phyloP scores from a whole-genome alignment of 2,329 filamentous ascomycete genomes.

The Chaetoscypha palmicola region DNA sequence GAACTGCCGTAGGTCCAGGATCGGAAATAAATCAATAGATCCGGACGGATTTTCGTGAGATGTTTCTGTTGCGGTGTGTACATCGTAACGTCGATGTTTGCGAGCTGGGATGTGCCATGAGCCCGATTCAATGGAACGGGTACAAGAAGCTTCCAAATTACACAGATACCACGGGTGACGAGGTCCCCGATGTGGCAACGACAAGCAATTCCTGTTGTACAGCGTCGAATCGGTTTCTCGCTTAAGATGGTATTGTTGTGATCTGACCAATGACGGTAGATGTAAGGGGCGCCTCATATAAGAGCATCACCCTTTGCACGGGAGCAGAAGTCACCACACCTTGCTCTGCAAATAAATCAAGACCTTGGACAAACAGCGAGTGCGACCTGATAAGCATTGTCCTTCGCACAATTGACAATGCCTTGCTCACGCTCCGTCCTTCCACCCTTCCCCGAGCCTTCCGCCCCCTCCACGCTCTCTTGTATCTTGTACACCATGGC shows the following conservation, averaged over 20 bases:
- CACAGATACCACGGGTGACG: constrained; percentile 7
- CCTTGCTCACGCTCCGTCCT: constrained; percentile 14
- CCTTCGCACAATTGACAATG: constrained; percentile 6
- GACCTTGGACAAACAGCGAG: constrained; percentile 4
- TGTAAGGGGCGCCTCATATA: constrained; percentile 7
- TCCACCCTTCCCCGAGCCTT: constrained; percentile 3
- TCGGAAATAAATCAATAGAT: constrained; percentile 9
- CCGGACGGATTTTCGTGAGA: constrained; percentile 3
- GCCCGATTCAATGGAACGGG: constrained; percentile 5
- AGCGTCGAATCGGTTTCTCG: background rate
- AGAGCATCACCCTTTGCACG: constrained; percentile 9
- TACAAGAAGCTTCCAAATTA: constrained; percentile 4
- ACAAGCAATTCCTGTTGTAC: constrained; percentile 6
- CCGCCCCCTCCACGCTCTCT: background rate
- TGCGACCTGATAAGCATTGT: constrained; percentile 17
- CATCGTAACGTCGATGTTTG: constrained; percentile 7
- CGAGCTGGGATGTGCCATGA: constrained; percentile 9
- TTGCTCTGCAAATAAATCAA: constrained; percentile 14
- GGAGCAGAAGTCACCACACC: constrained; percentile 10
- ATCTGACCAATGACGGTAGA: constrained; percentile 8
- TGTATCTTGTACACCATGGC: background rate
- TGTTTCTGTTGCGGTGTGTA: constrained; percentile 4
- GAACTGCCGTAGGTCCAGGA: constrained; percentile 1
- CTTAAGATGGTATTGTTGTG: background rate
- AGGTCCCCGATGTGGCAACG: constrained; percentile 4